Conservation (phyloP, 2,329 filamentous ascomycete species). For the Lachnellula cervina region DNA sequence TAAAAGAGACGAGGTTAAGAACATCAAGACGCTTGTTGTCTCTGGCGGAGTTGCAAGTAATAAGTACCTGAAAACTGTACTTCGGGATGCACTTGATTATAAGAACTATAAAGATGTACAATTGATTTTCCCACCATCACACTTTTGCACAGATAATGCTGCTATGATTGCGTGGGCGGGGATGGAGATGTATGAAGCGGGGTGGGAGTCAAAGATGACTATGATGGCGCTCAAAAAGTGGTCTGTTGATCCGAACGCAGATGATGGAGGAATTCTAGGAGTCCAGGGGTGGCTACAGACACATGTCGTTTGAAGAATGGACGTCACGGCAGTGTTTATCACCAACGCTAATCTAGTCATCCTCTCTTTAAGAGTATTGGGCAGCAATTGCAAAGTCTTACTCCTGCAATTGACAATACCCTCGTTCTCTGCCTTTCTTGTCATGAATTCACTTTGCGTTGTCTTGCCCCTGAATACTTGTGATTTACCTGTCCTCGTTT, state of each 20-base stretch:
- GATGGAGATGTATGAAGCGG: conserved; percentile 83
- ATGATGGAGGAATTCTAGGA: conserved; percentile 65
- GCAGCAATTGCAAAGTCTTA: no score
- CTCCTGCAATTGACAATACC: no score
- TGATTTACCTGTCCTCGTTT: no score
- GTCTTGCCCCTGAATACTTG: no score
- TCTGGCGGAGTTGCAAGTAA: conserved; percentile 91
- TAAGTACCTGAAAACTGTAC: conserved; percentile 66
- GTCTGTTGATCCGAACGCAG: conserved; percentile 60
- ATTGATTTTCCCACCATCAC: conserved; percentile 68
- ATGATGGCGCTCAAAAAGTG: conserved; percentile 63
- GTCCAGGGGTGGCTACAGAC: conserved; percentile 43
- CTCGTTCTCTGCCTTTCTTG: no score
- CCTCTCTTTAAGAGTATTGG: no score
- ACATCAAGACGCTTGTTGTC: conserved; percentile 64
- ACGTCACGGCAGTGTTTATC: background rate
- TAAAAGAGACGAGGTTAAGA: conserved; percentile 29
- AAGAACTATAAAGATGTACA: conserved; percentile 58
- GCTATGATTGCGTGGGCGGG: conserved; percentile 97
- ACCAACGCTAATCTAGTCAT: background rate
- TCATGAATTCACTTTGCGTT: no score
- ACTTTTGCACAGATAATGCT: conserved; percentile 88
- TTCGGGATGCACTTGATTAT: conserved; percentile 53
- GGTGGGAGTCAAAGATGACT: conserved; percentile 60
- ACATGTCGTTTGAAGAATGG: background rate